Percentiles rank a stretch among this genome's conserved stretches.
phyloP scores from a whole-genome alignment of 371 early-diverging fungal genomes.

The Haplosporangium sp. region DNA sequence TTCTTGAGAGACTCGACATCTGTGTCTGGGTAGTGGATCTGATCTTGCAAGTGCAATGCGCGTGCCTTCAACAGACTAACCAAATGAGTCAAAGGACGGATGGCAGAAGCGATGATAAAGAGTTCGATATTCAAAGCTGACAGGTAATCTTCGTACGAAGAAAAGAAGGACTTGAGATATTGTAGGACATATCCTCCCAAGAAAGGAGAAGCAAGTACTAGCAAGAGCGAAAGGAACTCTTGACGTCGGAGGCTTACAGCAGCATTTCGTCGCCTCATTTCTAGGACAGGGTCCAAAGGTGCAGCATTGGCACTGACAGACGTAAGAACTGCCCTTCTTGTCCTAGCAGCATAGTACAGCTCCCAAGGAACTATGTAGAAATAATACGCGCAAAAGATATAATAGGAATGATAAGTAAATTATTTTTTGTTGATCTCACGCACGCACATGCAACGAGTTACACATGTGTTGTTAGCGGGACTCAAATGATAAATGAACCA shows the following conservation, averaged over 20 bases:
- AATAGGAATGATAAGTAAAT: constrained; percentile 16
- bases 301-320: constrained; percentile 28
- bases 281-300: constrained; percentile 51
- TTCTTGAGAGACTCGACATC: constrained; percentile 61
- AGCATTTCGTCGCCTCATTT: constrained; percentile 55
- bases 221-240: constrained; percentile 63
- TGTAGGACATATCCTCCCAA: constrained; percentile 71
- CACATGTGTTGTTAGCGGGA: background rate
- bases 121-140: constrained; percentile 73
- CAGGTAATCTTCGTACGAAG: constrained; percentile 68
- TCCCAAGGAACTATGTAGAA: constrained; percentile 72
- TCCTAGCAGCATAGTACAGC: constrained; percentile 73
- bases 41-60: constrained; percentile 67
- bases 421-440: too few relatives aligned
- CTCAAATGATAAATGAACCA: background rate
- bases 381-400: background rate
- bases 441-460: constrained; percentile 6
- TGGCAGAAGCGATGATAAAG: constrained; percentile 71
- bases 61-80: constrained; percentile 65
- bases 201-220: constrained; percentile 67
- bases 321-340: constrained; percentile 59
- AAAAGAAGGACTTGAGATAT: constrained; percentile 65
- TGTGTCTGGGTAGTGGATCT: constrained; percentile 64
- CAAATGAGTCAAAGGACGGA: constrained; percentile 68
- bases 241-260: constrained; percentile 64